Percentiles rank a stretch among this genome's conserved stretches.
Conservation (phyloP, 2,329 filamentous ascomycete species). For the Pseudocercospora cruenta region DNA sequence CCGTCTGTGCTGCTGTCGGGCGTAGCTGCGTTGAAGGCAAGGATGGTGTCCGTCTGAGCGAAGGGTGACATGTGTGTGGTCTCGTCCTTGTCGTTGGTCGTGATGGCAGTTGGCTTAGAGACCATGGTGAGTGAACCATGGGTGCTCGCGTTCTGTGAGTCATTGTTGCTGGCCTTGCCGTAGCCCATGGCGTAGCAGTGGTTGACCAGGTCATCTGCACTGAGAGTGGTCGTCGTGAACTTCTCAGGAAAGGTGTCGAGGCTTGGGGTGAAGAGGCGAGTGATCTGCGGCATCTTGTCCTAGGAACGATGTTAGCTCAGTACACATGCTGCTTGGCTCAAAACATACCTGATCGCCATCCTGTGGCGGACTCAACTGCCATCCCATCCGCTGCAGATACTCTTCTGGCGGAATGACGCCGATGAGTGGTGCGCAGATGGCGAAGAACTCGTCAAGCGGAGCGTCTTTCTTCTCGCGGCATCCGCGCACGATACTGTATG, state of each 20-base stretch:
- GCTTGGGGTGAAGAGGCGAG: constrained; percentile 12
- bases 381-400: constrained; percentile 55
- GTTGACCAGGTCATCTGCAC: constrained; percentile 15
- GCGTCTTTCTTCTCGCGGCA: constrained; percentile 52
- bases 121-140: constrained; percentile 27
- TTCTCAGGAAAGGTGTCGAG: constrained; percentile 20
- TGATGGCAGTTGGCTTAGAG: constrained; percentile 23
- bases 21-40: constrained; percentile 18
- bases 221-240: constrained; percentile 20
- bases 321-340: too few species aligned
- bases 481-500: constrained; percentile 60
- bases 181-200: constrained; percentile 22
- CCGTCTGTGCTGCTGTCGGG: constrained; percentile 14
- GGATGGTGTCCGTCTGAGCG: constrained; percentile 18
- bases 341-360: not conserved
- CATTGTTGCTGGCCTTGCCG: constrained; percentile 20
- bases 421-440: constrained; percentile 51
- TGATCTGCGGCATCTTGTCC: constrained; percentile 14
- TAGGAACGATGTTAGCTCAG: not conserved
- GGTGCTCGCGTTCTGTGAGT: constrained; percentile 24
- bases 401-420: constrained; percentile 49
- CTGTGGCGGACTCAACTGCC: constrained; percentile 42
- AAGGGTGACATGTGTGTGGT: constrained; percentile 10
- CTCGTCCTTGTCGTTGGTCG: constrained; percentile 20
- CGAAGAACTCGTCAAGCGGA: constrained; percentile 54